These are phyloP conservation scores for Nigrospora oryzae DNA, from an alignment of 2,329 filamentous ascomycete genomes.

Conservation along the genomic window DNA sequence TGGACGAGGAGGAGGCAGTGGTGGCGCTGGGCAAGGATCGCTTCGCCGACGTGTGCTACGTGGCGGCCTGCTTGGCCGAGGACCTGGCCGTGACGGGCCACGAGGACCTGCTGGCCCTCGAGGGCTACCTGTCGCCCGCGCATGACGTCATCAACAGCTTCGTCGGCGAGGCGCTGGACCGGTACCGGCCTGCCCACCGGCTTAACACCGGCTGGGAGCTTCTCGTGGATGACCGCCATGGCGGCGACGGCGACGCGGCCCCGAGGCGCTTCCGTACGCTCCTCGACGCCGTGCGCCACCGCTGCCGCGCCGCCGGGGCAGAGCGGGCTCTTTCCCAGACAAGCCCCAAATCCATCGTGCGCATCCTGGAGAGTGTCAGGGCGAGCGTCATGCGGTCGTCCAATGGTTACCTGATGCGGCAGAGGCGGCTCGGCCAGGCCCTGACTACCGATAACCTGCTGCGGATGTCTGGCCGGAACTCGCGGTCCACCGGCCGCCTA, in stretches of 20 bases:
- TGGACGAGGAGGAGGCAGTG: not conserved
- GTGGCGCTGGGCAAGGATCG: not conserved
- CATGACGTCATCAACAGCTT: not conserved
- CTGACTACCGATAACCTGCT: not conserved
- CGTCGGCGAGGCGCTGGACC: not conserved
- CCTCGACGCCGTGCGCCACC: not conserved
- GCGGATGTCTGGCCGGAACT: not conserved
- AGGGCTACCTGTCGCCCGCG: not conserved
- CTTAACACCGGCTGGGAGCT: not conserved
- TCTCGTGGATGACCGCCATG: not conserved
- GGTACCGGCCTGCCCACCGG: not conserved
- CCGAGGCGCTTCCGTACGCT: not conserved
- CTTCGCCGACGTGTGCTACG: not conserved
- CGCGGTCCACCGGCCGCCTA: not conserved
- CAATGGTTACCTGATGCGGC: not conserved
- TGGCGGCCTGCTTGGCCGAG: not conserved
- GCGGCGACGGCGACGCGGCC: not conserved
- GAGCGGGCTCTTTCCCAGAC: not conserved
- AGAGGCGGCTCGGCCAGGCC: not conserved
- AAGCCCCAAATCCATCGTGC: not conserved
- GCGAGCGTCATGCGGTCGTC: not conserved
- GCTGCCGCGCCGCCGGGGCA: not conserved
- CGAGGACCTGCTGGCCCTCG: not conserved
- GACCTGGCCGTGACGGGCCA: not conserved
- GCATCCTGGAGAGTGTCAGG: not conserved